These are phyloP conservation scores for Hyaloscypha finlandica DNA, from an alignment of 495 filamentous ascomycete species.

Conservation along the genomic window DNA sequence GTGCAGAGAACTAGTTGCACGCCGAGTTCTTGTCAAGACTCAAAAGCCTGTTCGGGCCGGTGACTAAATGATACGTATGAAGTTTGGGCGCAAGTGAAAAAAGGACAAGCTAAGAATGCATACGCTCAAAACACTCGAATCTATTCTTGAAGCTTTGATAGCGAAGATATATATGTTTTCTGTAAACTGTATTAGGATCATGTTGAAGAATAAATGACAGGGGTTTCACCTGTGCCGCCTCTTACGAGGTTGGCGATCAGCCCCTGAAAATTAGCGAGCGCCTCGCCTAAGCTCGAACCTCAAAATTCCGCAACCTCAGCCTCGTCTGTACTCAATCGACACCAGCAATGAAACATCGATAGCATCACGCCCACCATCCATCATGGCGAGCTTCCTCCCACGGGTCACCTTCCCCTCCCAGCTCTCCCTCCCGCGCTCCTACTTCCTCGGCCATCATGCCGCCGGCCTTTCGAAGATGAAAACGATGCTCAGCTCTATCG, in stretches of 20 bases:
- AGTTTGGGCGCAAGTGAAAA: not conserved
- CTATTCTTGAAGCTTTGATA: not conserved
- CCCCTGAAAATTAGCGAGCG: slow-evolving; percentile 4
- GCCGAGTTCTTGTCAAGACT: not conserved
- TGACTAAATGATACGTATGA: not conserved
- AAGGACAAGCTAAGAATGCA: not conserved
- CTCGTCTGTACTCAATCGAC: slow-evolving; percentile 2
- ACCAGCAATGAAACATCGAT: slow-evolving; percentile 19
- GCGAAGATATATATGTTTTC: not conserved
- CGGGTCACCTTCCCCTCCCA: slow-evolving; percentile 70
- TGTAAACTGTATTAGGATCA: not conserved
- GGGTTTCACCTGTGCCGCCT: not conserved
- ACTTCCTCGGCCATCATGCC: slow-evolving; percentile 95
- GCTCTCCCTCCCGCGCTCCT: slow-evolving; percentile 73
- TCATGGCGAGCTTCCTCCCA: slow-evolving; percentile 62
- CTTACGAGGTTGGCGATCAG: not conserved
- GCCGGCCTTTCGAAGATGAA: slow-evolving; percentile 86
- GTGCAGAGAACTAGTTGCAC: not conserved
- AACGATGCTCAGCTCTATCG: slow-evolving; percentile 74
- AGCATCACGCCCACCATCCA: slow-evolving; percentile 10
- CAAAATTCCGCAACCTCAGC: slow-evolving; percentile 22
- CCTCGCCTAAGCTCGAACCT: slow-evolving; percentile 1
- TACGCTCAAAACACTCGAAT: not conserved
- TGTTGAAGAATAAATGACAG: not conserved
- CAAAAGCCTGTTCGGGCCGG: not conserved